Conservation (phyloP, 768 basidiomycete species). For the Xanthoconium stramineum region DNA sequence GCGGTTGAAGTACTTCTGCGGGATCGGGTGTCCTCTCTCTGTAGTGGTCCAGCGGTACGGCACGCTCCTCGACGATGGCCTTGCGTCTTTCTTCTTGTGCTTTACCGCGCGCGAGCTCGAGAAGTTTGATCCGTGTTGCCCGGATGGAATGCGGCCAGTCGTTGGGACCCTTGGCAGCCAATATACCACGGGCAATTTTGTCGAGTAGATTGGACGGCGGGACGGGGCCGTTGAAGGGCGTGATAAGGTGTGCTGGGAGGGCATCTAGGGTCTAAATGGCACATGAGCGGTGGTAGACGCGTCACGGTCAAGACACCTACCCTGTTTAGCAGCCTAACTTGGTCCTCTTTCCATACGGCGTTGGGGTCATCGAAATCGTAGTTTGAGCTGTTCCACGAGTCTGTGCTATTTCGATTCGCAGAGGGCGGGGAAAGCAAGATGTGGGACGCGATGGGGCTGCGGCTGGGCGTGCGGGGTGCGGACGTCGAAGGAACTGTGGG, state of each 20-base stretch:
- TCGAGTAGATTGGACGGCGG: constrained; percentile 86
- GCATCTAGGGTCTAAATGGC: constrained; percentile 65
- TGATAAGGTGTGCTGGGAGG: constrained; percentile 78
- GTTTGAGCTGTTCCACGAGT: constrained; percentile 84
- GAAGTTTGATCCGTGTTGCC: constrained; percentile 77
- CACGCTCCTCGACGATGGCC: constrained; percentile 47
- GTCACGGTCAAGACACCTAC: constrained; percentile 37
- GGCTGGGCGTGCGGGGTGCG: constrained; percentile 58
- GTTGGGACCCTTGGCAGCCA: constrained; percentile 66
- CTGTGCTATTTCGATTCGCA: constrained; percentile 60
- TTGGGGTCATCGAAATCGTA: constrained; percentile 58
- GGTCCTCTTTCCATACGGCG: constrained; percentile 73
- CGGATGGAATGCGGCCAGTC: constrained; percentile 85
- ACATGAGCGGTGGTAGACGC: constrained; percentile 3
- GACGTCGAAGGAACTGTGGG: constrained; percentile 37
- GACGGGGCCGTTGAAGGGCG: constrained; percentile 80
- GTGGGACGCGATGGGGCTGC: constrained; percentile 52
- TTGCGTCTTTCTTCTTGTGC: constrained; percentile 51
- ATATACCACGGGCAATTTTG: constrained; percentile 77
- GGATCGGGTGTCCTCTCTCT: constrained; percentile 27
- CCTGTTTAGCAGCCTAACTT: constrained; percentile 62
- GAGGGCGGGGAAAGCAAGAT: constrained; percentile 45
- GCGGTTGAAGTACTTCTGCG: constrained; percentile 42
- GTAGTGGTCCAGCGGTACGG: constrained; percentile 15
- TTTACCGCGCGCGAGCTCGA: constrained; percentile 69